Conservation (phyloP, 345 rosid species). For the Durio zibethinus region DNA sequence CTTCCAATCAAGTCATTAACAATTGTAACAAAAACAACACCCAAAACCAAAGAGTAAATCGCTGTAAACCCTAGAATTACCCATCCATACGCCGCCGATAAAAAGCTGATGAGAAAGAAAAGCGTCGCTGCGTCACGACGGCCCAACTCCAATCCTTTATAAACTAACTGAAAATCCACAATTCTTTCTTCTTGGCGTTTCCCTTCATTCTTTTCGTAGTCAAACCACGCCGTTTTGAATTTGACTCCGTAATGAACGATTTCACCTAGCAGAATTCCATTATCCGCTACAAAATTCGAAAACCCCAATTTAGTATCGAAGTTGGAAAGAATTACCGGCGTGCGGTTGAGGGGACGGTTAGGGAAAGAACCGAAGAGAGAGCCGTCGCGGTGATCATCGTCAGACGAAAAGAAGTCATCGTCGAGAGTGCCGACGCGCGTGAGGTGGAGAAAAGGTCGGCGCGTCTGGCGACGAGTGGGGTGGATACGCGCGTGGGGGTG, state of each 20-base stretch:
- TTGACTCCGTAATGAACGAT: constrained; percentile 52
- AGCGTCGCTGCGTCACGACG: constrained; percentile 66
- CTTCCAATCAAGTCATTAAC: constrained; percentile 63
- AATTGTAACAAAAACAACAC: constrained; percentile 68
- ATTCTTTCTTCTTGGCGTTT: constrained; percentile 38
- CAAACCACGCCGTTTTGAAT: constrained; percentile 28
- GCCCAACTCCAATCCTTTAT: constrained; percentile 68
- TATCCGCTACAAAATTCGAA: constrained; percentile 46
- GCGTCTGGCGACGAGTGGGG: constrained; percentile 37
- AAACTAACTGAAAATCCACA: constrained; percentile 54
- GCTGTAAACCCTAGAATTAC: constrained; percentile 82
- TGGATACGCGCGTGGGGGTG: constrained; percentile 19
- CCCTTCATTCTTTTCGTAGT: constrained; percentile 19
- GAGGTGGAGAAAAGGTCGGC: constrained; percentile 80
- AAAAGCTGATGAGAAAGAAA: constrained; percentile 63
- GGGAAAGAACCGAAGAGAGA: constrained; percentile 37
- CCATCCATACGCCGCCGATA: constrained; percentile 92
- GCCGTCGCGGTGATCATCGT: constrained; percentile 54
- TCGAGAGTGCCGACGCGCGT: constrained; percentile 78
- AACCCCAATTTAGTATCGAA: constrained; percentile 53
- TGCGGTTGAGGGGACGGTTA: constrained; percentile 48
- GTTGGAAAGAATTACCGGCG: constrained; percentile 48
- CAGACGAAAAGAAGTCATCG: constrained; percentile 76
- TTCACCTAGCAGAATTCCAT: constrained; percentile 52
- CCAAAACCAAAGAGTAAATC: constrained; percentile 73